Evolutionary conservation across 106 monocot species (phyloP).

Genomic region (Dactylorhiza incarnata): DNA sequence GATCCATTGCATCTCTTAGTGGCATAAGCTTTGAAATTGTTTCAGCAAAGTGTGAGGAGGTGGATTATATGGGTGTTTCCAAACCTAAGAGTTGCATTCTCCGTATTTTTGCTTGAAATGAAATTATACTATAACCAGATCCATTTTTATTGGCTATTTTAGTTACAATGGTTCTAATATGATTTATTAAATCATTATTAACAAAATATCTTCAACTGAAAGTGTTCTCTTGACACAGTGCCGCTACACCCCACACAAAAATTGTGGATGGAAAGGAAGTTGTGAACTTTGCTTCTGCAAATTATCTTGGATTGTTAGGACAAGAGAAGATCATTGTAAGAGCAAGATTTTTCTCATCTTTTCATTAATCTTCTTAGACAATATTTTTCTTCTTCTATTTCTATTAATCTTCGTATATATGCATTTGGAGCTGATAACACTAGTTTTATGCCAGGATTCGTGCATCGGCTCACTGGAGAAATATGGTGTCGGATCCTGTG

Average conservation of each 20-base stretch:
- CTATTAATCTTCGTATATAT: slow-evolving; percentile 2
- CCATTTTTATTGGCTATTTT: not conserved
- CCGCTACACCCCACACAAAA: slow-evolving; percentile 79
- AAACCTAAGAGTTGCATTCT: not conserved
- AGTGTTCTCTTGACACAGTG: slow-evolving; percentile 41
- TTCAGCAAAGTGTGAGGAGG: no score
- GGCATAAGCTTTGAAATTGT: no score
- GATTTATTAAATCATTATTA: not conserved
- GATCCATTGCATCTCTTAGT: no score
- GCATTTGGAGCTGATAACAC: not conserved
- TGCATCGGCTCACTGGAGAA: slow-evolving; percentile 86
- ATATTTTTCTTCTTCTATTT: not conserved
- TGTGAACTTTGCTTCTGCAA: slow-evolving; percentile 93
- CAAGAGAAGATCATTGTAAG: slow-evolving; percentile 86
- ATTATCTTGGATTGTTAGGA: slow-evolving; percentile 94
- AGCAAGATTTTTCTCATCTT: not conserved
- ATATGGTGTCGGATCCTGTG: slow-evolving; percentile 99
- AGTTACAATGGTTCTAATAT: not conserved
- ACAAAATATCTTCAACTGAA: slow-evolving; percentile 3
- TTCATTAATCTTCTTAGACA: not conserved
- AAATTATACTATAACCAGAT: not conserved
- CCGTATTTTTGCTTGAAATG: not conserved
- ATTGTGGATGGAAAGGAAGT: slow-evolving; percentile 87
- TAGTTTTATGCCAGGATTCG: slow-evolving; percentile 44
- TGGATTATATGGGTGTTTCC: no score